Evolutionary conservation across 805 yeast species (phyloP).

Genomic region (Spathaspora arborariae): DNA sequence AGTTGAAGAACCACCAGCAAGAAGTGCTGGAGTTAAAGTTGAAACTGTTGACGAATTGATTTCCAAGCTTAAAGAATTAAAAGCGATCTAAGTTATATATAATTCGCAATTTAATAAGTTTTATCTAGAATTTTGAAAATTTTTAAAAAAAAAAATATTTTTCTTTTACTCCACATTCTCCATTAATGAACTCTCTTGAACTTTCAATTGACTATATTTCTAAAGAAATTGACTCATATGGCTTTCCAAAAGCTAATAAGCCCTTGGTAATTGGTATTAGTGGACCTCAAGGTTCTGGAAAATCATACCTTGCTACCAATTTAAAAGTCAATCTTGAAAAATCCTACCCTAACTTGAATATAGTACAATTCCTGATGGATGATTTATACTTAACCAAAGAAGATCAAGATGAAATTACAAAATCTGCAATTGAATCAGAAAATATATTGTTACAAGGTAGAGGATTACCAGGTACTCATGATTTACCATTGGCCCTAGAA

Average conservation of each 20-base stretch:
- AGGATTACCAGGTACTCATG: slow-evolving; percentile 95
- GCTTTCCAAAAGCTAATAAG: slow-evolving; percentile 14
- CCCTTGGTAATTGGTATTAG: slow-evolving; percentile 56
- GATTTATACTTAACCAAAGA: slow-evolving; percentile 73
- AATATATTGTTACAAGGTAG: slow-evolving; percentile 69
- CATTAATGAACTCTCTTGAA: neutral
- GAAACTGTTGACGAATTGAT: slow-evolving; percentile 78
- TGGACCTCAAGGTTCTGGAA: slow-evolving; percentile 83
- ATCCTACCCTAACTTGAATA: slow-evolving; percentile 31
- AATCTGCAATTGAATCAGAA: slow-evolving; percentile 22
- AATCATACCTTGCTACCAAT: slow-evolving; percentile 51
- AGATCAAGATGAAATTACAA: slow-evolving; percentile 51
- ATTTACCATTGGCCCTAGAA: slow-evolving; percentile 42
- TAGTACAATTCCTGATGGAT: slow-evolving; percentile 68
- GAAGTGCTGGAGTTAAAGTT: slow-evolving; percentile 81
- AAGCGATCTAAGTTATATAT: slow-evolving; percentile 61
- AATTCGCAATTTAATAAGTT: too few species aligned
- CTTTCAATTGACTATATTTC: slow-evolving; percentile 22
- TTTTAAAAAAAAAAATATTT: too few species aligned
- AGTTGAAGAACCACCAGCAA: slow-evolving; percentile 81
- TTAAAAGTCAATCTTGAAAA: slow-evolving; percentile 30
- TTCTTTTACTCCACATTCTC: neutral
- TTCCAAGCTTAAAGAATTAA: slow-evolving; percentile 68
- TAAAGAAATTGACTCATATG: slow-evolving; percentile 22
- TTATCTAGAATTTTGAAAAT: too few species aligned